Evolutionary conservation across 2,329 filamentous ascomycete genomes (phyloP).

Genomic region (Beauveria brongniartii): DNA sequence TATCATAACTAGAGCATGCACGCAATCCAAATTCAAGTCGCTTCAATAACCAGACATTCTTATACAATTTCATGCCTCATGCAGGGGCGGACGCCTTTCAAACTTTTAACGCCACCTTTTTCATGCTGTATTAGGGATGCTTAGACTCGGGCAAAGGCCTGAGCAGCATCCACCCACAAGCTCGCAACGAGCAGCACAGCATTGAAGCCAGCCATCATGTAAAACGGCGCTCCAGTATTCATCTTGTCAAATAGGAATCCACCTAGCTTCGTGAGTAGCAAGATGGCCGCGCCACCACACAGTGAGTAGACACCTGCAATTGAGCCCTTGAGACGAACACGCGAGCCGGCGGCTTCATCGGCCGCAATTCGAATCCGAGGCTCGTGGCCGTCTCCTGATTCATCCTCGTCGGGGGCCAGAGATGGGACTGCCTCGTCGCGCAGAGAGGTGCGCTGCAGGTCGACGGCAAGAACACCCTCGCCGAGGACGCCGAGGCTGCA

Average conservation of each 20-base stretch:
- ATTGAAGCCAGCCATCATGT: slow-evolving; percentile 89
- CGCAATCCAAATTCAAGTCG: neutral
- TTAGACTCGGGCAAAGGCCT: slow-evolving; percentile 24
- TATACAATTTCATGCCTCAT: neutral
- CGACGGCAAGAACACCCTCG: slow-evolving; percentile 60
- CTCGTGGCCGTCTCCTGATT: slow-evolving; percentile 31
- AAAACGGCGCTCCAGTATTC: slow-evolving; percentile 75
- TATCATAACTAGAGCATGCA: neutral
- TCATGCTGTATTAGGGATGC: neutral
- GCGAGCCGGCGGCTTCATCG: slow-evolving; percentile 30
- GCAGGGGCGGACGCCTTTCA: neutral
- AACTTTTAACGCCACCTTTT: neutral
- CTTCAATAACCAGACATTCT: neutral
- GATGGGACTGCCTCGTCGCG: slow-evolving; percentile 16
- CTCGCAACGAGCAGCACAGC: slow-evolving; percentile 55
- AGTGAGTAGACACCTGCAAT: slow-evolving; percentile 93
- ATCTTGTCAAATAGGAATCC: slow-evolving; percentile 75
- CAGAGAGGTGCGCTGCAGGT: slow-evolving; percentile 25
- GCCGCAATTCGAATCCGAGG: slow-evolving; percentile 29
- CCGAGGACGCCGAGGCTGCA: slow-evolving; percentile 87
- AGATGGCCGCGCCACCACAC: slow-evolving; percentile 80
- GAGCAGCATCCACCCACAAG: slow-evolving; percentile 40
- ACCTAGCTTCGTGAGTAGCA: slow-evolving; percentile 85
- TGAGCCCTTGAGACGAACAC: slow-evolving; percentile 71
- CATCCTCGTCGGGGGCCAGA: slow-evolving; percentile 29